Percentiles rank a stretch among this genome's conserved stretches.
Evolutionary conservation across 768 basidiomycete genomes (phyloP).

Genomic region (Serendipita sp.): DNA sequence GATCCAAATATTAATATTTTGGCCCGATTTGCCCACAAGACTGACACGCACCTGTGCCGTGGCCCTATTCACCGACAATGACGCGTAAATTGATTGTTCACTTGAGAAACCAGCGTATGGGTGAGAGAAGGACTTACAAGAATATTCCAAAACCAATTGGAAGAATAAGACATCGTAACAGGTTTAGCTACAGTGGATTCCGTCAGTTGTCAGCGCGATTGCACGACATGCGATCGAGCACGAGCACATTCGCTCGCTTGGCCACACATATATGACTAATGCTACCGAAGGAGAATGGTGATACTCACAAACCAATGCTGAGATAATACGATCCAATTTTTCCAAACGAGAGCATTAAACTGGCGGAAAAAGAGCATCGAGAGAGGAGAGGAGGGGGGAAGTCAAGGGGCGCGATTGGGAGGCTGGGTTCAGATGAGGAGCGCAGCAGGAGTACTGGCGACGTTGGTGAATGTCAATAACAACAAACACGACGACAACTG

Average conservation of each 20-base stretch:
- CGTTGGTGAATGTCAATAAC: too few species aligned
- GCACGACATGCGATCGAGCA: too few species aligned
- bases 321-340: slow-evolving; percentile 59
- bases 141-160: slow-evolving; percentile 19
- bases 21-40: neutral
- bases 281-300: too few species aligned
- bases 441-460: too few species aligned
- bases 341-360: slow-evolving; percentile 44
- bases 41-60: neutral
- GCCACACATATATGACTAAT: too few species aligned
- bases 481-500: too few species aligned
- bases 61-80: neutral
- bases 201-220: neutral
- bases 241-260: too few species aligned
- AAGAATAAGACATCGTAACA: slow-evolving; percentile 16
- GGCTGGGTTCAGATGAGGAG: too few species aligned
- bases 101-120: too few species aligned
- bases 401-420: too few species aligned
- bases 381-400: neutral
- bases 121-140: slow-evolving; percentile 11
- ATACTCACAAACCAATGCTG: slow-evolving; percentile 48
- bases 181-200: slow-evolving; percentile 13
- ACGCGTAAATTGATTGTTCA: too few species aligned
- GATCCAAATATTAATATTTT: too few species aligned
- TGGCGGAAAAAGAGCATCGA: slow-evolving; percentile 39